Evolutionary conservation across 2,329 filamentous ascomycete species (phyloP), one percentile per base, ranked within the genome.

Genomic region (Verticillium dahliae): DNA sequence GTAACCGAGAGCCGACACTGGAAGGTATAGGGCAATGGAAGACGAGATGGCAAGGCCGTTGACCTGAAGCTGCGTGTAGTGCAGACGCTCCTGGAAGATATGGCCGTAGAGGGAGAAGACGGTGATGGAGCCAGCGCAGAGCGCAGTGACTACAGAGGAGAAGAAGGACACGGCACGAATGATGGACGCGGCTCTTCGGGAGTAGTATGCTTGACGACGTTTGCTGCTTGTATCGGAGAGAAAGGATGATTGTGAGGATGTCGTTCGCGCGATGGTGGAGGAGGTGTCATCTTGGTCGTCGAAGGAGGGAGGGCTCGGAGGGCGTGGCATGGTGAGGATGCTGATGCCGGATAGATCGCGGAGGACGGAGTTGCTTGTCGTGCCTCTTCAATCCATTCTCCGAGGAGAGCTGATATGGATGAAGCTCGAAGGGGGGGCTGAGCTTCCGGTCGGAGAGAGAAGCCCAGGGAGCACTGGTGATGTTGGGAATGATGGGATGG

Each of bases 91-190:
- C 74, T 97, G 91, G 77, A 99, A 92, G 57, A 96, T 82, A 67
- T 91, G 93, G 9, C 90, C 95, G 73, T 98, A 99, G 37, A 99
- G 86, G 39, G 92, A 97, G 79, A 95, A 99, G 57, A 92, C 90
- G 58, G 92, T 92, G 70, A 98, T 91, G 69, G 91, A 96, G 64
- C 94, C 95, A 35, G 92, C 94, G 73, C 91, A 95, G 37, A 97
- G 83, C 14, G 85, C 80, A 15, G 81, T 80, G 15, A 85, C 65
- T 35, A 87, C 80, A 34, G 85, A 81, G 27, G 79, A 78, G 34
- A 80, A 65, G 68, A 87, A 86, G 61, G 85, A 81, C 56, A 83
- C 61, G 66, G 74, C 65, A 62, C 80, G 80, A 35, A 69, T 60
- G 38, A 71, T 68, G 60, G 73, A 76, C 58, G 66, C 68, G 38